Evolutionary conservation across 306 rosid genomes (phyloP).

Genomic region (Castanea crenata): DNA sequence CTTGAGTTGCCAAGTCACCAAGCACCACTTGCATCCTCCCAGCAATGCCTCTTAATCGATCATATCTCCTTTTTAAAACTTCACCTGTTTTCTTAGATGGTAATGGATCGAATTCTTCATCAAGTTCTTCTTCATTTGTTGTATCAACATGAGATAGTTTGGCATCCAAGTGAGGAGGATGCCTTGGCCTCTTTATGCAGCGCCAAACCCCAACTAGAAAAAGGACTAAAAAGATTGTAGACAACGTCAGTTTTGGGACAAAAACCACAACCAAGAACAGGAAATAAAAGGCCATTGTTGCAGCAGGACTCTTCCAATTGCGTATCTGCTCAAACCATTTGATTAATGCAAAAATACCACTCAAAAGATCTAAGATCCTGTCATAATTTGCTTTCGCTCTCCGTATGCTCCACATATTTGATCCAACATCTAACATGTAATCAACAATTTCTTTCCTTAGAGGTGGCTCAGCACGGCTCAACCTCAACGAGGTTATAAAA

Average conservation of each 20-base stretch:
- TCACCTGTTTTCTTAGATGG: slow-evolving; percentile 34
- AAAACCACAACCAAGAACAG: slow-evolving; percentile 24
- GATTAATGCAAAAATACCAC: background rate
- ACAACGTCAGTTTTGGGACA: slow-evolving; percentile 23
- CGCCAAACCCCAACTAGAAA: slow-evolving; percentile 18
- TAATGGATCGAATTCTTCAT: slow-evolving; percentile 45
- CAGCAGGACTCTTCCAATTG: slow-evolving; percentile 25
- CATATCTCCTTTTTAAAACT: slow-evolving; percentile 31
- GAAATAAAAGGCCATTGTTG: slow-evolving; percentile 13
- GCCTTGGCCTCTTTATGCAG: slow-evolving; percentile 33
- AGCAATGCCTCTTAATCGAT: slow-evolving; percentile 33
- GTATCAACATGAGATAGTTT: slow-evolving; percentile 36
- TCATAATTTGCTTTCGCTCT: slow-evolving; percentile 39
- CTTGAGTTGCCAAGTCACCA: slow-evolving; percentile 49
- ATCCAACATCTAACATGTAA: slow-evolving; percentile 37
- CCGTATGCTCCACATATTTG: slow-evolving; percentile 49
- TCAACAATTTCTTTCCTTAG: slow-evolving; percentile 43
- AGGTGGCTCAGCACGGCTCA: slow-evolving; percentile 39
- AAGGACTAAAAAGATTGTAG: slow-evolving; percentile 9
- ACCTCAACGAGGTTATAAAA: slow-evolving; percentile 17
- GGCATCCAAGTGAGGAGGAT: slow-evolving; percentile 45
- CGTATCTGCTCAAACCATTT: slow-evolving; percentile 25
- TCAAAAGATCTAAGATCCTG: slow-evolving; percentile 24
- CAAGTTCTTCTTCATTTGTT: slow-evolving; percentile 35
- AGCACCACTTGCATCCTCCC: slow-evolving; percentile 39